Evolutionary conservation across 2,329 filamentous ascomycete genomes (phyloP).

Genomic region (Cercospora canescens): DNA sequence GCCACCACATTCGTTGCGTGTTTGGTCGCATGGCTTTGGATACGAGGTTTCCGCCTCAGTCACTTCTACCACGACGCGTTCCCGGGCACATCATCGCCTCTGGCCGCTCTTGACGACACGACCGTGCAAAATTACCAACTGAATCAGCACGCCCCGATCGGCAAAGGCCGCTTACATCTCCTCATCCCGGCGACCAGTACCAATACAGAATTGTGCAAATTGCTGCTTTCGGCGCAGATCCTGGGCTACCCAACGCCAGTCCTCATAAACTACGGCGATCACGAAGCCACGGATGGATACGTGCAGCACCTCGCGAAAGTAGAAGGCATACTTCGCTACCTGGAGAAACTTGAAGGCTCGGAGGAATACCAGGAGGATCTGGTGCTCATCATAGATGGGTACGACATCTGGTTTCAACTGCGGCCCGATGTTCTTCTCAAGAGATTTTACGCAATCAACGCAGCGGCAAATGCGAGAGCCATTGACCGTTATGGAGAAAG

Average conservation of each 20-base stretch:
- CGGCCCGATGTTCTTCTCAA: constrained; percentile 27
- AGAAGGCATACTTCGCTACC: constrained; percentile 19
- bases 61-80: not conserved
- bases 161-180: constrained; percentile 51
- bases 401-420: constrained; percentile 32
- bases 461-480: constrained; percentile 41
- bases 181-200: constrained; percentile 53
- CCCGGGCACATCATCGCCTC: not conserved
- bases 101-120: not conserved
- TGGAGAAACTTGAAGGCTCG: constrained; percentile 19
- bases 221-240: constrained; percentile 19
- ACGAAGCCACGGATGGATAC: constrained; percentile 20
- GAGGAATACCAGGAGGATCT: constrained; percentile 39
- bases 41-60: constrained; percentile 3
- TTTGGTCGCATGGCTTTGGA: constrained; percentile 9
- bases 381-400: constrained; percentile 30
- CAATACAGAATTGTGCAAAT: constrained; percentile 34
- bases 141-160: not conserved
- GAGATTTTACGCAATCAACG: constrained; percentile 28
- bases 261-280: constrained; percentile 24
- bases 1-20: constrained; percentile 9
- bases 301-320: constrained; percentile 28
- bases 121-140: not conserved
- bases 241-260: constrained; percentile 24
- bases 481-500: constrained; percentile 30